Conservation (phyloP, 1,284 basidiomycete species). For the Volvariella surrecta region DNA sequence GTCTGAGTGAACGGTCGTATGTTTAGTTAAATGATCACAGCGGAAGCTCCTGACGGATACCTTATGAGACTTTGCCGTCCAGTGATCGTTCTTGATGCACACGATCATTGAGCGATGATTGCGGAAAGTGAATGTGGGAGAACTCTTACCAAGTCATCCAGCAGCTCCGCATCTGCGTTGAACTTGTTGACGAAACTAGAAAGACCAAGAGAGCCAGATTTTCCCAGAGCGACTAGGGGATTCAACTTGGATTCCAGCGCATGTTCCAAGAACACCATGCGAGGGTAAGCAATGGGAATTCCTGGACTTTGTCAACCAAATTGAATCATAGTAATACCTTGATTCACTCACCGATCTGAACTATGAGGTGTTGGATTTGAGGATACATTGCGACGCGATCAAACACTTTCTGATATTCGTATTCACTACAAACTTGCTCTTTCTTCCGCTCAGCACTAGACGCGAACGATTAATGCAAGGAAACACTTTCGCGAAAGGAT, state of each 20-base stretch:
- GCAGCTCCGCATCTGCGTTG: slow-evolving; percentile 82
- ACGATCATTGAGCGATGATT: not conserved
- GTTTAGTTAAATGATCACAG: slow-evolving; percentile 3
- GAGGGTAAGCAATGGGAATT: slow-evolving; percentile 82
- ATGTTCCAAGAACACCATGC: slow-evolving; percentile 83
- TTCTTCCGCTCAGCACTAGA: slow-evolving; percentile 79
- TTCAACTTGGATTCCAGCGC: slow-evolving; percentile 79
- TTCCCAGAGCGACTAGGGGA: slow-evolving; percentile 69
- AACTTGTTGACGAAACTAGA: slow-evolving; percentile 87
- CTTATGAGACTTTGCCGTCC: slow-evolving; percentile 80
- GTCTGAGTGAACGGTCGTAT: slow-evolving; percentile 32
- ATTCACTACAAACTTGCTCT: slow-evolving; percentile 66
- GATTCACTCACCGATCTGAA: slow-evolving; percentile 56
- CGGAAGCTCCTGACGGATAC: slow-evolving; percentile 21
- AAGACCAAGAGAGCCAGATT: slow-evolving; percentile 53
- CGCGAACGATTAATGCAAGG: not conserved
- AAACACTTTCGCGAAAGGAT: not conserved
- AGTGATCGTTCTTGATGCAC: slow-evolving; percentile 71
- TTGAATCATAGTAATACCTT: slow-evolving; percentile 5
- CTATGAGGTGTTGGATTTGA: slow-evolving; percentile 69
- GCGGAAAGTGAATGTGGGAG: not conserved
- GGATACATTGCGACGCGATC: slow-evolving; percentile 52
- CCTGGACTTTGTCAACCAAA: slow-evolving; percentile 24
- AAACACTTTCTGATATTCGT: slow-evolving; percentile 72
- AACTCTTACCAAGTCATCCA: slow-evolving; percentile 76